These are phyloP conservation scores for Kalanchoe fedtschenkoi DNA, from an alignment of 164 flowering plant genomes.

Conservation along the genomic window DNA sequence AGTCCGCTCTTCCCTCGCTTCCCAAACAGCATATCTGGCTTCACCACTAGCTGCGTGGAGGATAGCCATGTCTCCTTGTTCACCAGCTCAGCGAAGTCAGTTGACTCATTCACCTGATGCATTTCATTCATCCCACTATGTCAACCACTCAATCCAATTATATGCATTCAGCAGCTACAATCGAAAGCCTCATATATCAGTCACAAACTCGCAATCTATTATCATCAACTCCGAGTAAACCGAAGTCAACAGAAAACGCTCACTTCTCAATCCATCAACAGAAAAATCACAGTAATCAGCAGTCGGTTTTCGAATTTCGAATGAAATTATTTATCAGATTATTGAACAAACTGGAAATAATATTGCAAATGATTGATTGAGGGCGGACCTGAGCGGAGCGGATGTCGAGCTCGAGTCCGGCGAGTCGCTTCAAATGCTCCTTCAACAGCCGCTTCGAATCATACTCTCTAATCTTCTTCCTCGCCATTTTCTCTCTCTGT, in stretches of 20 bases:
- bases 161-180: neutral
- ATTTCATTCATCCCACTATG: neutral
- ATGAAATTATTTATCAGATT: neutral
- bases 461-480: slow-evolving; percentile 82
- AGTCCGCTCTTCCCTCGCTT: slow-evolving; percentile 96
- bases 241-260: too few relatives aligned
- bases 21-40: slow-evolving; percentile 95
- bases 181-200: neutral
- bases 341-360: neutral
- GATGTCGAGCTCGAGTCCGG: slow-evolving; percentile 40
- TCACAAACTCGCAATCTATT: too few relatives aligned
- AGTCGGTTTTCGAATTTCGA: too few relatives aligned
- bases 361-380: neutral
- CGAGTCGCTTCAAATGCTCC: slow-evolving; percentile 52
- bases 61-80: slow-evolving; percentile 81
- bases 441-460: slow-evolving; percentile 69
- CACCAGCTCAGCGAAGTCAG: slow-evolving; percentile 63
- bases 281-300: too few relatives aligned
- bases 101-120: slow-evolving; percentile 55
- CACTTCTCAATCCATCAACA: too few relatives aligned
- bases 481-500: slow-evolving; percentile 32
- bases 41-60: slow-evolving; percentile 72
- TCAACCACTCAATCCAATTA: neutral
- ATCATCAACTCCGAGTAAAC: too few relatives aligned
- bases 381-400: slow-evolving; percentile 43